phyloP scores from a whole-genome alignment of 768 basidiomycete genomes.

The Coprinellus micaceus region DNA sequence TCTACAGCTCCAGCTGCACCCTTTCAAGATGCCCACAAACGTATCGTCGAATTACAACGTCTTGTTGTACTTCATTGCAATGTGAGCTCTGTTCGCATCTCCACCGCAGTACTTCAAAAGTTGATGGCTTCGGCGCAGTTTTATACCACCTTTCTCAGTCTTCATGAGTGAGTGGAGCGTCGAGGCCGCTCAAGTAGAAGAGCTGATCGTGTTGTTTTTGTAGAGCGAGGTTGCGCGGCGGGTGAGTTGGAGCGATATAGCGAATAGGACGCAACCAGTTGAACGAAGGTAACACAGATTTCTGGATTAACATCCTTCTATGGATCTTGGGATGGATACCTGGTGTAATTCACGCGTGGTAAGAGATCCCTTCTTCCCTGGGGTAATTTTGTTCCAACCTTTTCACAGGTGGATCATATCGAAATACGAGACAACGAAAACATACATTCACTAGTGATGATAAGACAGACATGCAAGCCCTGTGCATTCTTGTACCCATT shows the following conservation, averaged over 20 bases:
- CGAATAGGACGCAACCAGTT: too few relatives aligned
- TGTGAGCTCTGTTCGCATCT: constrained; percentile 14
- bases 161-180: constrained; percentile 15
- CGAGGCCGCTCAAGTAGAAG: neutral
- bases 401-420: neutral
- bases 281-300: too few relatives aligned
- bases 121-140: constrained; percentile 8
- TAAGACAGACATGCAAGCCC: too few relatives aligned
- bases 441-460: neutral
- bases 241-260: too few relatives aligned
- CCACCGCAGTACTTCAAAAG: neutral
- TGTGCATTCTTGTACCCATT: too few relatives aligned
- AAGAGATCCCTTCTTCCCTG: constrained; percentile 9
- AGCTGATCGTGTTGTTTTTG: neutral
- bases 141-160: constrained; percentile 23
- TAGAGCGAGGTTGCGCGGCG: constrained; percentile 20
- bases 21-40: neutral
- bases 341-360: constrained; percentile 51
- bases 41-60: constrained; percentile 21
- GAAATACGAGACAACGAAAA: constrained; percentile 23
- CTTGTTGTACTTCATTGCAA: constrained; percentile 23
- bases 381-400: neutral
- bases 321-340: constrained; percentile 48
- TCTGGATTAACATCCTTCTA: constrained; percentile 26
- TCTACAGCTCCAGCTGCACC: too few relatives aligned